These are phyloP conservation scores for Moesziomyces sp. DNA, from an alignment of 1,284 basidiomycete genomes.

Conservation along the genomic window DNA sequence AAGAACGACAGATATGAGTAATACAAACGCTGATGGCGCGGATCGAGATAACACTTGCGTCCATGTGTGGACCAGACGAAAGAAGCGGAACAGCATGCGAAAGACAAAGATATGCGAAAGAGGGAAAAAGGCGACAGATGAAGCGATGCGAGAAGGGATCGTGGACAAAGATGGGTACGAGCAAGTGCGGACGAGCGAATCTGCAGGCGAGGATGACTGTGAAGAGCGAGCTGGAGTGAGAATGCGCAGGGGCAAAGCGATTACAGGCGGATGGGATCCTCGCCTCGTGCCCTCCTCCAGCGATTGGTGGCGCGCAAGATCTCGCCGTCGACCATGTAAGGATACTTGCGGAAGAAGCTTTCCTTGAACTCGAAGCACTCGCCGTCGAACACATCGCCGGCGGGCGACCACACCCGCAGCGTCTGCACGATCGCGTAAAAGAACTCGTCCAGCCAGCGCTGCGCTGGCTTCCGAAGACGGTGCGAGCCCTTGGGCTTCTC, in stretches of 20 bases:
- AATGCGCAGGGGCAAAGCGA: background rate
- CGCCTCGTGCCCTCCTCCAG: conserved; percentile 45
- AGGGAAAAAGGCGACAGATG: no score
- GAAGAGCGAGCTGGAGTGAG: background rate
- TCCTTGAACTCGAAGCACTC: conserved; percentile 51
- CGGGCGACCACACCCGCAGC: conserved; percentile 45
- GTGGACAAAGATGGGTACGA: no score
- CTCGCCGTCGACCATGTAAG: conserved; percentile 45
- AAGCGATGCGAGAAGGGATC: no score
- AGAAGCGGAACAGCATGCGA: no score
- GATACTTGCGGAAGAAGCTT: conserved; percentile 52
- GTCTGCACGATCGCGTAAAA: conserved; percentile 41
- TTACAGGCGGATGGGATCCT: conserved; percentile 46
- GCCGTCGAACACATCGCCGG: conserved; percentile 46
- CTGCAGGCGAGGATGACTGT: background rate
- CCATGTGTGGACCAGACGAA: no score
- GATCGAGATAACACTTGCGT: no score
- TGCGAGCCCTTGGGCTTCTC: conserved; percentile 48
- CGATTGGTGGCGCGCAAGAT: conserved; percentile 48
- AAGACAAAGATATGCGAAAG: no score
- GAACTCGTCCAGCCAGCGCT: conserved; percentile 44
- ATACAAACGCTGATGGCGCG: no score
- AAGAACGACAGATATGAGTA: no score
- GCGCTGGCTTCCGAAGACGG: conserved; percentile 41
- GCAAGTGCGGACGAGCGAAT: no score